Base-by-base conservation (phyloP, 305 asterid species). In the Rubia occidens region DNA sequence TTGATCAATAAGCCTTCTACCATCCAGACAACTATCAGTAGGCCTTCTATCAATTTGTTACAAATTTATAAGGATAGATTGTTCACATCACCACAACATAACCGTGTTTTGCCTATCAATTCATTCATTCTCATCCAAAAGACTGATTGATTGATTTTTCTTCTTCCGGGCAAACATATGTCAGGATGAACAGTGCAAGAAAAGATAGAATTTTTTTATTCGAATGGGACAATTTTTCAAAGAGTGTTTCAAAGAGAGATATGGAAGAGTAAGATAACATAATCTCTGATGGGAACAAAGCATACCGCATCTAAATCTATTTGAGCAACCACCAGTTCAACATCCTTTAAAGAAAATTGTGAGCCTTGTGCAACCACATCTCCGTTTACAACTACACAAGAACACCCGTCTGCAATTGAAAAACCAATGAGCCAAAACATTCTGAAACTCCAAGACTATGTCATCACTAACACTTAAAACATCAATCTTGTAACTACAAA, bases 291-390 rank as follows among this genome's bases (percentile, higher is more conserved):
- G 35, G 71, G 62, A 69, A 68, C 45, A 26, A 39, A 66, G 44
- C 89, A 76, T 89, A 94, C 99, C 85, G 96, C 99, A 81, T 94
- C 97, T 75, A 94, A 87, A 80, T 94, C 99, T 62, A 94, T 84
- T 83, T 91, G 91, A 70, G 99, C 96, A 86, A 94, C 86, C 68
- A 85, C 89, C 90, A 94, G 51, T 78, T 94, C 99, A 42, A 94
- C 96, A 82, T 91, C 99, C 84, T 85, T 89, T 80, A 91, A 74
- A 56, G 99, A 94, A 80, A 94, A 94, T 71, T 91, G 97, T 69
- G 99, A 86, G 67, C 97, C 95, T 81, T 91, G 97, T 61, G 96
- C 97, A 78, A 94, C 91, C 81, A 89, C 84, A 79, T 94, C 97
- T 76, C 96, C 99, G 60, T 94, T 94, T 65, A 94, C 95, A 74